A percentile compares a stretch with the other conserved stretches of the same genome.
phyloP scores from a whole-genome alignment of 2,329 filamentous ascomycete species.

The Curvularia sp. region DNA sequence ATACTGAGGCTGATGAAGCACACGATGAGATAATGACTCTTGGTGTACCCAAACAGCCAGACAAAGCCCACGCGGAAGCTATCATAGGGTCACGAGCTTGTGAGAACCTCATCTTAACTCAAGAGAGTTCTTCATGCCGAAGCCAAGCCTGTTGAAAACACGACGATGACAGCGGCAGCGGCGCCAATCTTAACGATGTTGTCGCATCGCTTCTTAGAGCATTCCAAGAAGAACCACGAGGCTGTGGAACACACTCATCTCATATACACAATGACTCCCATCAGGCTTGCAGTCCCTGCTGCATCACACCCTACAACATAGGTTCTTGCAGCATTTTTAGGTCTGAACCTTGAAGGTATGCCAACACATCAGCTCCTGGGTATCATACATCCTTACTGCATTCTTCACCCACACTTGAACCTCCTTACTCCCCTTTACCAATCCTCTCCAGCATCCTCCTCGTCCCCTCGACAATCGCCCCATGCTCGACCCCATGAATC shows the following conservation, averaged over 20 bases:
- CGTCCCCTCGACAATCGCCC: slow-evolving; percentile 78
- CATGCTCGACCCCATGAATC: slow-evolving; percentile 79
- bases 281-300: background rate
- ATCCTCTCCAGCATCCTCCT: slow-evolving; percentile 56
- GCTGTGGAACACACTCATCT: background rate
- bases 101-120: too few species aligned
- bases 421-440: slow-evolving; percentile 8
- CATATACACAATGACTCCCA: background rate
- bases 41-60: too few species aligned
- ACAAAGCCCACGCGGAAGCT: too few species aligned
- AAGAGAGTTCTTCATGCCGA: too few species aligned
- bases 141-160: too few species aligned
- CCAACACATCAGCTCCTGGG: slow-evolving; percentile 5
- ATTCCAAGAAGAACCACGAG: too few species aligned
- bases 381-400: slow-evolving; percentile 11
- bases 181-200: too few species aligned
- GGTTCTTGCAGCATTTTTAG: background rate
- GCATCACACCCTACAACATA: background rate
- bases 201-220: too few species aligned
- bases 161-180: too few species aligned
- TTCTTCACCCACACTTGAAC: background rate
- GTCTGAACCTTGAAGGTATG: background rate
- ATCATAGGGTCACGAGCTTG: too few species aligned
- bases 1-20: too few species aligned
- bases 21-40: too few species aligned